Conservation (phyloP, 225 moss, liverwort and hornwort species). For the Sphagnum contortum region DNA sequence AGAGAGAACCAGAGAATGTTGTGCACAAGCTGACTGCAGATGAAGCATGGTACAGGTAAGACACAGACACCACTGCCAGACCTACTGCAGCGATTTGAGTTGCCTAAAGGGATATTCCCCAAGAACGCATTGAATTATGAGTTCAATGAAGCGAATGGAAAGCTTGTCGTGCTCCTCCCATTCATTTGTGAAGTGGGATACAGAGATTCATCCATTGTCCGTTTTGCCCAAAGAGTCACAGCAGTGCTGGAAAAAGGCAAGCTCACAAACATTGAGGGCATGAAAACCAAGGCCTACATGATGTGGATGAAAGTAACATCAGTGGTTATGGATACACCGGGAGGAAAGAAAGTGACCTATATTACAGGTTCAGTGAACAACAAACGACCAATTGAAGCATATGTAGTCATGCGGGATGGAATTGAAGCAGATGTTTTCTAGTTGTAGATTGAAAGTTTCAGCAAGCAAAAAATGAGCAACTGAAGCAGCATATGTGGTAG, state of each 20-base stretch:
- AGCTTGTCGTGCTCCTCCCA: conserved; percentile 57
- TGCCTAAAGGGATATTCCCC: conserved; percentile 73
- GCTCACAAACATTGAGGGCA: conserved; percentile 72
- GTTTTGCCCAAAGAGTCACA: conserved; percentile 63
- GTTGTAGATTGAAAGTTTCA: background rate
- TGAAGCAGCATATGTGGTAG: no score
- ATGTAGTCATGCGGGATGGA: conserved; percentile 65
- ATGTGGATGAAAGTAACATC: conserved; percentile 91
- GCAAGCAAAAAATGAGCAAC: no score
- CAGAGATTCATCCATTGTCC: conserved; percentile 72
- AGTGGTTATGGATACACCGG: conserved; percentile 65
- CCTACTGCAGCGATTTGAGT: conserved; percentile 64
- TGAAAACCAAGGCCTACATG: conserved; percentile 93
- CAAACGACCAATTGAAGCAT: conserved; percentile 64
- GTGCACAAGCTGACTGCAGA: background rate
- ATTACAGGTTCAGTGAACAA: conserved; percentile 68
- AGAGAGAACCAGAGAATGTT: background rate
- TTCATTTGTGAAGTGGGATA: conserved; percentile 72
- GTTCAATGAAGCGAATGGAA: conserved; percentile 66
- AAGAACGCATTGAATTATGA: conserved; percentile 79
- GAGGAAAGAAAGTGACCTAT: conserved; percentile 67
- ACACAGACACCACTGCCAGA: conserved; percentile 77
- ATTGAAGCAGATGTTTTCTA: conserved; percentile 76
- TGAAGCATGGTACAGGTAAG: conserved; percentile 45
- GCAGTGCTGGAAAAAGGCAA: conserved; percentile 50